Evolutionary conservation across 1,284 basidiomycete genomes (phyloP), one percentile per base, ranked within the genome.

Genomic region (Anthracocystis panici-leucophaei): DNA sequence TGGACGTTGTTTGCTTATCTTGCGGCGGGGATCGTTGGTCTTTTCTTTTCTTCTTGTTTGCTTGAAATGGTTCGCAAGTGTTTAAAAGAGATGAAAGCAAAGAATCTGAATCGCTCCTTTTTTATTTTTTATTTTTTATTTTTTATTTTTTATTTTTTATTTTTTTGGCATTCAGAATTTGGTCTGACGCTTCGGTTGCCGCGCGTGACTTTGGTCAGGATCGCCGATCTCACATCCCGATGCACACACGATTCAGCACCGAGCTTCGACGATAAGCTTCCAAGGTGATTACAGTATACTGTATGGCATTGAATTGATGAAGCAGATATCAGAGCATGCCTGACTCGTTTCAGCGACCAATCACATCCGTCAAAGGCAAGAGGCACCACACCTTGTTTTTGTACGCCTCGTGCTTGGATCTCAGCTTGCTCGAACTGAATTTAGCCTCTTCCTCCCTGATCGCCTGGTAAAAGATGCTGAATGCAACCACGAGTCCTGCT

Each of bases 371-470:
- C 4, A 75, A 50, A 8, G 72, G 72, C 56, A 75, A 46, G 16
- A 75, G 57, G 44, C 56, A 44, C 72, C 72, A 75, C 12, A 75
- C 72, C 29, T 44, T 49, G 12, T 48, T 53, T 40, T 60, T 65
- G 53, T 75, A 75, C 29, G 54, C 66, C 42, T 75, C 72, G 59
- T 75, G 58, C 66, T 75, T 54, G 40, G 35, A 20, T 16, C 66
- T 58, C 4, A 75, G 57, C 59, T 75, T 75, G 63, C 72, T 69
- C 29, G 56, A 57, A 38, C 45, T 55, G n/a, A 75, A 75, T 42
- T 75, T 75, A 40, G 66, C 66, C 46, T 75, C 72, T 49, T 75
- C 72, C n/a, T 75, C 65, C 35, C 72, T 45, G 23, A 69, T 69
- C 2, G 66, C 72, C 42, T 62, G 58, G n/a, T 63, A 66, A 27